These are phyloP conservation scores for Cladochytrium replicatum DNA, from an alignment of 192 early-diverging fungal genomes.

Conservation along the genomic window DNA sequence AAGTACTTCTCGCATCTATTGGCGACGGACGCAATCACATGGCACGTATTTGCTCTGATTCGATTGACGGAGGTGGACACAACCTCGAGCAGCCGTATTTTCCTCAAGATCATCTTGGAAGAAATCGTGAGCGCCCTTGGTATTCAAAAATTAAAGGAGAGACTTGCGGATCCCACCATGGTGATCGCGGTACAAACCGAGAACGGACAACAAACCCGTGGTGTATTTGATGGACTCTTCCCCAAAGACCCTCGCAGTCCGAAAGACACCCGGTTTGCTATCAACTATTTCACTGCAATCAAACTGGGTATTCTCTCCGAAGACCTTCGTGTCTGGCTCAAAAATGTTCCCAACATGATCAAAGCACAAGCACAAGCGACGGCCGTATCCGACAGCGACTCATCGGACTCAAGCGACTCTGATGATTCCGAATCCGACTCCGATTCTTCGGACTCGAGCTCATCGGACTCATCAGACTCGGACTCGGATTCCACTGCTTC, in stretches of 20 bases:
- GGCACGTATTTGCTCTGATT: conserved; percentile 71
- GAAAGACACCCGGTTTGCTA: conserved; percentile 83
- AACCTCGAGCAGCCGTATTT: conserved; percentile 91
- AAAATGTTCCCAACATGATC: conserved; percentile 59
- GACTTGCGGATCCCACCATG: conserved; percentile 56
- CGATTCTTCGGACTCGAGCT: not conserved
- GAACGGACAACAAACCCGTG: conserved; percentile 30
- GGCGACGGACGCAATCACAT: conserved; percentile 70
- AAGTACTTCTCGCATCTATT: conserved; percentile 86
- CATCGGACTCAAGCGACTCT: conserved; percentile 35
- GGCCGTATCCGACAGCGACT: too few relatives aligned
- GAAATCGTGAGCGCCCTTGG: conserved; percentile 79
- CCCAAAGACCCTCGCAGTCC: conserved; percentile 84
- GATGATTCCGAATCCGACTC: conserved; percentile 16
- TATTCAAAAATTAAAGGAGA: conserved; percentile 60
- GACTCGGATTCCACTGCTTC: too few relatives aligned
- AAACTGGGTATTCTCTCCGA: conserved; percentile 86
- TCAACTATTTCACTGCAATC: conserved; percentile 96
- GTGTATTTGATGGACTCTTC: conserved; percentile 79
- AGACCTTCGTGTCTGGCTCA: conserved; percentile 80
- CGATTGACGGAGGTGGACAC: conserved; percentile 91
- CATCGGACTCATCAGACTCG: conserved; percentile 11
- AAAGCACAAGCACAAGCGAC: conserved; percentile 51
- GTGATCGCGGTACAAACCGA: conserved; percentile 32
- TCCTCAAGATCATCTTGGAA: conserved; percentile 89